A percentile compares a stretch with the other conserved stretches of the same genome.
Evolutionary conservation across 768 basidiomycete species (phyloP).

Genomic region (Naganishia onofrii): DNA sequence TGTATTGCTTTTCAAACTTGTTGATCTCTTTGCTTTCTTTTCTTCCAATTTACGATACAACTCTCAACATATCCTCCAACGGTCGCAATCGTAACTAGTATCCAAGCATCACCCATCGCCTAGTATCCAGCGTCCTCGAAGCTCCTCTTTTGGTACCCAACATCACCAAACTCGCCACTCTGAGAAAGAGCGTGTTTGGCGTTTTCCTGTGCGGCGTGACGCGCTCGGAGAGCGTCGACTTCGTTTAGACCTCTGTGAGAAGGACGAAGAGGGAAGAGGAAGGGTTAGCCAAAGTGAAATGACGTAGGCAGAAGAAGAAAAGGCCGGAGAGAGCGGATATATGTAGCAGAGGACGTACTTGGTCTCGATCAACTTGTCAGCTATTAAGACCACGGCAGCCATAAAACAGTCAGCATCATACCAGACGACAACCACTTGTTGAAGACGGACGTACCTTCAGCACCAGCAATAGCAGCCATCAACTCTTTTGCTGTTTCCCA

Average conservation of each 20-base stretch:
- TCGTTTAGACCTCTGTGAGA: conserved; percentile 6
- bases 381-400: not conserved
- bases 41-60: no score
- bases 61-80: no score
- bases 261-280: not conserved
- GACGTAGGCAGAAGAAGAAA: not conserved
- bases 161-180: conserved; percentile 4
- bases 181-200: conserved; percentile 14
- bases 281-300: not conserved
- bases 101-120: no score
- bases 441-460: conserved; percentile 11
- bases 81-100: no score
- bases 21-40: no score
- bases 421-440: no score
- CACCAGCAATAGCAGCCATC: conserved; percentile 23
- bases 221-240: not conserved
- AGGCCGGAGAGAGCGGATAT: not conserved
- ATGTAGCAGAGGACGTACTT: not conserved
- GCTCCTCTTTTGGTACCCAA: not conserved
- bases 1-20: no score
- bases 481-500: conserved; percentile 11
- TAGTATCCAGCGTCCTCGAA: not conserved
- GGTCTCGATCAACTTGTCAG: conserved; percentile 27
- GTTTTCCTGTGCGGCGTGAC: conserved; percentile 11
- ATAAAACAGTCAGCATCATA: not conserved